Percentiles rank a stretch among this genome's conserved stretches.
Conservation (phyloP, 192 early-diverging fungal species). For the Diversispora epigaea region DNA sequence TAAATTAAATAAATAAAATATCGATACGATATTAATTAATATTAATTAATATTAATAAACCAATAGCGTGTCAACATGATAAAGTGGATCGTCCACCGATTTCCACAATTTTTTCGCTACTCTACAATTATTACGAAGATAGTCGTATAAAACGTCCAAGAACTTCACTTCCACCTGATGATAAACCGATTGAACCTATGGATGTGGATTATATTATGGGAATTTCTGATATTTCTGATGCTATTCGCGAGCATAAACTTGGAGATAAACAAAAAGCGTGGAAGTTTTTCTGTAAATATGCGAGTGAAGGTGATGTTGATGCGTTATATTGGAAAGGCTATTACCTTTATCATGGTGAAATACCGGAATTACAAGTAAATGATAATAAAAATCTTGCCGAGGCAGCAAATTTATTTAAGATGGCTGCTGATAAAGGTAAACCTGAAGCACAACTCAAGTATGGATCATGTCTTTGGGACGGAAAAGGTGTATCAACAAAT, state of each 20-base stretch:
- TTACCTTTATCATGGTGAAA: slow-evolving; percentile 4
- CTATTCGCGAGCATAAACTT: background rate
- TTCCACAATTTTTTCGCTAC: background rate
- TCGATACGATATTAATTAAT: too few species aligned
- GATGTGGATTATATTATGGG: background rate
- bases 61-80: background rate
- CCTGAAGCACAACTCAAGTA: slow-evolving; percentile 21
- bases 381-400: background rate
- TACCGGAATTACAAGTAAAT: slow-evolving; percentile 3
- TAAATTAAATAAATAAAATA: background rate
- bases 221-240: too few species aligned
- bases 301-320: background rate
- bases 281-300: slow-evolving; percentile 5
- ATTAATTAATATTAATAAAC: background rate
- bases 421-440: slow-evolving; percentile 18
- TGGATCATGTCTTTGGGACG: slow-evolving; percentile 17
- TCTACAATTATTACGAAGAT: background rate
- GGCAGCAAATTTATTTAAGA: slow-evolving; percentile 9
- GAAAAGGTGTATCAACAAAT: background rate
- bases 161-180: background rate
- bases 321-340: slow-evolving; percentile 27
- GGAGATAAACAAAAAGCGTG: slow-evolving; percentile 14
- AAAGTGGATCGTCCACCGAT: background rate
- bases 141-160: background rate
- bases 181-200: background rate